phyloP scores from a whole-genome alignment of 768 basidiomycete species.

The Podaxis carcinomalis region DNA sequence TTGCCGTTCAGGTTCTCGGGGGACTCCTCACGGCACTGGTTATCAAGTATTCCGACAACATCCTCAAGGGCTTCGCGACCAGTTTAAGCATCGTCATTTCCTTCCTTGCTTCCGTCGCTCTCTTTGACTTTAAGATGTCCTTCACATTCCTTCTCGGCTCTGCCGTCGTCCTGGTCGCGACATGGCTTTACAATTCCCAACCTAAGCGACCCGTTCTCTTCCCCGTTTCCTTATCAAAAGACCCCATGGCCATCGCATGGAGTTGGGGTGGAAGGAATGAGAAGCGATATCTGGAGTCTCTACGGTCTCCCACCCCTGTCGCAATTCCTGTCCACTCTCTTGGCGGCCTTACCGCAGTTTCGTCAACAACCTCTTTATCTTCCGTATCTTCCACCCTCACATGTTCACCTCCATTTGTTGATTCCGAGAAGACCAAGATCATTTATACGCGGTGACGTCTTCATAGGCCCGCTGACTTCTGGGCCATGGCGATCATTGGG shows the following conservation, averaged over 20 bases:
- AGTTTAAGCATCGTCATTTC: constrained; percentile 92
- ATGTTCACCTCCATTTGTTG: constrained; percentile 19
- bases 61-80: constrained; percentile 93
- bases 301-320: constrained; percentile 17
- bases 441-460: constrained; percentile 10
- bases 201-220: constrained; percentile 26
- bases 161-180: constrained; percentile 77
- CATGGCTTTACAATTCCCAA: constrained; percentile 84
- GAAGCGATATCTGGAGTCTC: constrained; percentile 17
- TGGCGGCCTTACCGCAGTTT: constrained; percentile 22
- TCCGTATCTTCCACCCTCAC: constrained; percentile 22
- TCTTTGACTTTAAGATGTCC: constrained; percentile 88
- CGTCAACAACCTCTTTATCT: constrained; percentile 28
- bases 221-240: constrained; percentile 11
- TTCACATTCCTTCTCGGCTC: constrained; percentile 84
- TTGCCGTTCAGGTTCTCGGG: constrained; percentile 84
- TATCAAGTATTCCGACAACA: constrained; percentile 92
- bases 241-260: constrained; percentile 13
- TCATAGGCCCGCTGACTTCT: background rate
- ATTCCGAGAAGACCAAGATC: constrained; percentile 18
- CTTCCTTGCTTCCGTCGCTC: constrained; percentile 85
- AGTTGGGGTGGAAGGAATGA: constrained; percentile 20
- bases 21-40: constrained; percentile 90
- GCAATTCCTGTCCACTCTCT: constrained; percentile 11
- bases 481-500: background rate